Evolutionary conservation across 2,329 filamentous ascomycete genomes (phyloP).

Genomic region (Ophiostoma angusticollis): DNA sequence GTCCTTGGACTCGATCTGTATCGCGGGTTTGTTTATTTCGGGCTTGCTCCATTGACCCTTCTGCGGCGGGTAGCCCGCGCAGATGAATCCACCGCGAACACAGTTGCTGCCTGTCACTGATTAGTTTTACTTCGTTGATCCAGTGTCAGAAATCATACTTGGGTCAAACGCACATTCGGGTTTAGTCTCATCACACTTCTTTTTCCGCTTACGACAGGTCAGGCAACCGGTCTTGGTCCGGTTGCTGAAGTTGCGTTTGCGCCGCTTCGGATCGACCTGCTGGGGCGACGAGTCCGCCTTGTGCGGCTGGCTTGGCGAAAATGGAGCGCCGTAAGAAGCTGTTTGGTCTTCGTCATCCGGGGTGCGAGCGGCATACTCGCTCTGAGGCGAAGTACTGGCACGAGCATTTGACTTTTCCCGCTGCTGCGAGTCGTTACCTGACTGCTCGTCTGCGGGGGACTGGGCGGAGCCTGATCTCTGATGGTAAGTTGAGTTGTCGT

Average conservation of each 20-base stretch:
- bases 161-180: constrained; percentile 76
- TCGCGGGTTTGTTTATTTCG: constrained; percentile 51
- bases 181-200: constrained; percentile 94
- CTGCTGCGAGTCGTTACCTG: constrained; percentile 26
- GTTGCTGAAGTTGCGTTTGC: constrained; percentile 80
- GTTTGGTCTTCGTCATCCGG: constrained; percentile 40
- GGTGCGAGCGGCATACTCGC: constrained; percentile 39
- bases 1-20: constrained; percentile 77
- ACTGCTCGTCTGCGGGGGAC: constrained; percentile 32
- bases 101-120: constrained; percentile 64
- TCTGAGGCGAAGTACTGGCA: constrained; percentile 31
- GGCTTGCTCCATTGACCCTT: constrained; percentile 69
- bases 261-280: constrained; percentile 52
- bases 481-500: constrained; percentile 33
- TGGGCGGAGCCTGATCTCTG: constrained; percentile 32
- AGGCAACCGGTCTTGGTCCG: constrained; percentile 91
- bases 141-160: too few relatives aligned
- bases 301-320: constrained; percentile 32
- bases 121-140: background rate
- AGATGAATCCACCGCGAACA: constrained; percentile 76
- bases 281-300: constrained; percentile 31
- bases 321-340: constrained; percentile 29
- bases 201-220: constrained; percentile 84
- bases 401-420: constrained; percentile 7
- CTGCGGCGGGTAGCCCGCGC: constrained; percentile 78